Conservation (phyloP, 1,284 basidiomycete genomes). For the Heterobasidion occidentale region DNA sequence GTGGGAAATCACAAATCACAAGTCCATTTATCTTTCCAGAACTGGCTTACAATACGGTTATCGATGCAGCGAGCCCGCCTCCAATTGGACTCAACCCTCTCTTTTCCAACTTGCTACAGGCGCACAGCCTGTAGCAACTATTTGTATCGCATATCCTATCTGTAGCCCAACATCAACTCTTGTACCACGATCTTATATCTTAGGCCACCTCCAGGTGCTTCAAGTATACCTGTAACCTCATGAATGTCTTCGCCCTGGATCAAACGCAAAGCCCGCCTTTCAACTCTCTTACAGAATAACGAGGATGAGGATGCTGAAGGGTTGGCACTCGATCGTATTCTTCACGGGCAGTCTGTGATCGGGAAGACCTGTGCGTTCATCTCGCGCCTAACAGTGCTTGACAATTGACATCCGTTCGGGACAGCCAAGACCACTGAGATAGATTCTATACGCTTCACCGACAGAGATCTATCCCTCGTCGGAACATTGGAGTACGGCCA, state of each 20-base stretch:
- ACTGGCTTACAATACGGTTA: too few relatives aligned
- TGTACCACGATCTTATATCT: too few relatives aligned
- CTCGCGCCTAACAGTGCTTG: neutral
- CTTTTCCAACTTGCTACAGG: too few relatives aligned
- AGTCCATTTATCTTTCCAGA: too few relatives aligned
- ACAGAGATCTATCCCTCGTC: conserved; percentile 57
- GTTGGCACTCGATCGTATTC: conserved; percentile 58
- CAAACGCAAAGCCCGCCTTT: conserved; percentile 58
- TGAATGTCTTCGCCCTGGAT: conserved; percentile 71
- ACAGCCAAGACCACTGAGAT: conserved; percentile 61
- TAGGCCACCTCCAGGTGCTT: neutral
- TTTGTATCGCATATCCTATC: too few relatives aligned
- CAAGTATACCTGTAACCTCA: conserved; percentile 14
- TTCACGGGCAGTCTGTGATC: conserved; percentile 67
- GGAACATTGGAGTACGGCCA: conserved; percentile 79
- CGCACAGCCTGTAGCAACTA: too few relatives aligned
- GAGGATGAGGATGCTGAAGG: conserved; percentile 58
- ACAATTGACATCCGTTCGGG: neutral
- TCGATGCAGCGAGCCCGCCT: too few relatives aligned
- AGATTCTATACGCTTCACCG: conserved; percentile 56
- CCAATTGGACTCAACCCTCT: too few relatives aligned
- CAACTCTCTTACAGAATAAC: conserved; percentile 42
- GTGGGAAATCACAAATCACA: too few relatives aligned
- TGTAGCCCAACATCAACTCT: too few relatives aligned
- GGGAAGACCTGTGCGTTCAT: conserved; percentile 54